Percentiles rank a stretch among this genome's conserved stretches.
phyloP scores from a whole-genome alignment of 2,329 filamentous ascomycete species.

The Fusarium sp. region DNA sequence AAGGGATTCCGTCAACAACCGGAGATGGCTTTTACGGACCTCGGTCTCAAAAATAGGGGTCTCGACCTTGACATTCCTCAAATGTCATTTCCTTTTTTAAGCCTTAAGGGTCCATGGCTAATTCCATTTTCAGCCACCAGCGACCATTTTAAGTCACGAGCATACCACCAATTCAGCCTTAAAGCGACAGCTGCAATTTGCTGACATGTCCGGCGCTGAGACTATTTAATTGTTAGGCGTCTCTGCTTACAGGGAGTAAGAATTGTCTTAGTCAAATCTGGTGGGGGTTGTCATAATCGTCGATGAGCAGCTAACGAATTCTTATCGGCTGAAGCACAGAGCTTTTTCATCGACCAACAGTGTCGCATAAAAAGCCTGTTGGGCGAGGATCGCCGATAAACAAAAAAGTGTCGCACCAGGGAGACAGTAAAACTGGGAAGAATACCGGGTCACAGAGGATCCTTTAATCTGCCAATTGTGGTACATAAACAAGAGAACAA shows the following conservation, averaged over 20 bases:
- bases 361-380: constrained; percentile 11
- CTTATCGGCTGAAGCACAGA: constrained; percentile 12
- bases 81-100: constrained; percentile 7
- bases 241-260: not conserved
- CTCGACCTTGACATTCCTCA: not conserved
- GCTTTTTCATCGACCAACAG: constrained; percentile 13
- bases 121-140: not conserved
- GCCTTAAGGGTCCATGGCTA: constrained; percentile 28
- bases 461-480: constrained; percentile 31
- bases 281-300: not conserved
- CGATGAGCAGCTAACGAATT: not conserved
- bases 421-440: constrained; percentile 17
- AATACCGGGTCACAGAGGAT: constrained; percentile 29
- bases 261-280: not conserved
- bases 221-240: not conserved
- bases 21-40: not conserved
- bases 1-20: not conserved
- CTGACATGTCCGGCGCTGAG: not conserved
- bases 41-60: not conserved
- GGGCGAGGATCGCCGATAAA: constrained; percentile 23
- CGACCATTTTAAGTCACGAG: constrained; percentile 6
- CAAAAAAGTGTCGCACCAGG: constrained; percentile 27
- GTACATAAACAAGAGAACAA: not conserved
- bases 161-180: constrained; percentile 19
- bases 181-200: constrained; percentile 1